Evolutionary conservation across 2,329 filamentous ascomycete genomes (phyloP).

Genomic region (Aspergillus piperis): DNA sequence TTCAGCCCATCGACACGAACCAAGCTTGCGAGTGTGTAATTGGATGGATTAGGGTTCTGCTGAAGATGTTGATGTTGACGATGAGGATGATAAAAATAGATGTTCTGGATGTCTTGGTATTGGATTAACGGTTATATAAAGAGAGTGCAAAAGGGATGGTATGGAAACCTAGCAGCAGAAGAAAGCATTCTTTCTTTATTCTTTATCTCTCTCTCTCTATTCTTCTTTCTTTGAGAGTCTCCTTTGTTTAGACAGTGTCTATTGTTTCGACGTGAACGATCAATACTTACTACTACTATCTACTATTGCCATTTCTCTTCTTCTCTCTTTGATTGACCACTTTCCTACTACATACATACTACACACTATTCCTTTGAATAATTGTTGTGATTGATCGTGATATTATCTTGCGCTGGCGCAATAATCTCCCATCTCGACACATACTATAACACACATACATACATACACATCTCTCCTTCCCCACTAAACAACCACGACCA

Average conservation of each 20-base stretch:
- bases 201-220: constrained; percentile 5
- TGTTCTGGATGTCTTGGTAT: not conserved
- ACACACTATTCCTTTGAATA: too few species aligned
- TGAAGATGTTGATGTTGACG: not conserved
- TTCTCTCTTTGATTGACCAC: too few species aligned
- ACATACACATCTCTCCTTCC: too few species aligned
- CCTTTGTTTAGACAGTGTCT: not conserved
- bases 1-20: not conserved
- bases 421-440: not conserved
- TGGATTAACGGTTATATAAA: not conserved
- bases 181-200: not conserved
- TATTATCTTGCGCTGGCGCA: too few species aligned
- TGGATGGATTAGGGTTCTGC: too few species aligned
- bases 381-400: not conserved
- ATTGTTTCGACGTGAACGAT: not conserved
- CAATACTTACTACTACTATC: constrained; percentile 9
- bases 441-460: not conserved
- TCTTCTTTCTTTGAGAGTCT: constrained; percentile 1
- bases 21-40: too few species aligned
- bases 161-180: not conserved
- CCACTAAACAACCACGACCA: too few species aligned
- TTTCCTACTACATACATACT: not conserved
- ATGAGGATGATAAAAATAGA: constrained; percentile 8
- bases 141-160: not conserved
- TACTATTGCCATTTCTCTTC: not conserved